Conservation (phyloP, 78 protist genomes). For the Monocercomonoides exilis region DNA sequence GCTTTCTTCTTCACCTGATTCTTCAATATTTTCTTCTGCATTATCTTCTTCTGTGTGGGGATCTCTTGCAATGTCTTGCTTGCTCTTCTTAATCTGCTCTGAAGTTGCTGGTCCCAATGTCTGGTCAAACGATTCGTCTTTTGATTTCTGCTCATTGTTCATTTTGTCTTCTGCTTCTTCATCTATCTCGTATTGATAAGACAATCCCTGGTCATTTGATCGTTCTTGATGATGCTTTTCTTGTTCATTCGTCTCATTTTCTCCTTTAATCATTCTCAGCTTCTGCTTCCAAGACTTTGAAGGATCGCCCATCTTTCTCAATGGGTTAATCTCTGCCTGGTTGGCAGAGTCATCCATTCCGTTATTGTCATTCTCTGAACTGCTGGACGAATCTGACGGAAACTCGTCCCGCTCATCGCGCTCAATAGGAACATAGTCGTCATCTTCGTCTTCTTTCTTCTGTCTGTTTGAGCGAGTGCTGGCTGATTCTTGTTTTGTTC, state of each 20-base stretch:
- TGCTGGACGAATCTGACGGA: background rate
- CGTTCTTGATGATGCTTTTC: background rate
- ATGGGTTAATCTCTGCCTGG: conserved; percentile 52
- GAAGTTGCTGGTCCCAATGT: background rate
- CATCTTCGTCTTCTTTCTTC: background rate
- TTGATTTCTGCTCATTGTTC: background rate
- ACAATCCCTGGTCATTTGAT: background rate
- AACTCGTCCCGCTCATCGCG: background rate
- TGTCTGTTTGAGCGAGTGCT: too few relatives aligned
- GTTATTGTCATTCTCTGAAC: background rate
- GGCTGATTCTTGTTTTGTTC: background rate
- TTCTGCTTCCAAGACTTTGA: conserved; percentile 37
- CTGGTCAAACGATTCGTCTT: background rate
- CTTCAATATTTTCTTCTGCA: conserved; percentile 19
- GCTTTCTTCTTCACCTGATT: background rate
- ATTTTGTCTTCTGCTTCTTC: conserved; percentile 17
- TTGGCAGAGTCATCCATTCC: too few relatives aligned
- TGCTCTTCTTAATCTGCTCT: background rate
- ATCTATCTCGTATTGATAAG: background rate
- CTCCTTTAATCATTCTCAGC: conserved; percentile 22
- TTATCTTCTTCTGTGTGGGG: background rate
- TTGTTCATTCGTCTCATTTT: conserved; percentile 6
- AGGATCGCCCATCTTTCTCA: conserved; percentile 50
- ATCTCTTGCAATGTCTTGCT: conserved; percentile 3
- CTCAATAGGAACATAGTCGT: background rate